Evolutionary conservation across 1,284 basidiomycete species (phyloP).

Genomic region (Cryptococcus sp.): DNA sequence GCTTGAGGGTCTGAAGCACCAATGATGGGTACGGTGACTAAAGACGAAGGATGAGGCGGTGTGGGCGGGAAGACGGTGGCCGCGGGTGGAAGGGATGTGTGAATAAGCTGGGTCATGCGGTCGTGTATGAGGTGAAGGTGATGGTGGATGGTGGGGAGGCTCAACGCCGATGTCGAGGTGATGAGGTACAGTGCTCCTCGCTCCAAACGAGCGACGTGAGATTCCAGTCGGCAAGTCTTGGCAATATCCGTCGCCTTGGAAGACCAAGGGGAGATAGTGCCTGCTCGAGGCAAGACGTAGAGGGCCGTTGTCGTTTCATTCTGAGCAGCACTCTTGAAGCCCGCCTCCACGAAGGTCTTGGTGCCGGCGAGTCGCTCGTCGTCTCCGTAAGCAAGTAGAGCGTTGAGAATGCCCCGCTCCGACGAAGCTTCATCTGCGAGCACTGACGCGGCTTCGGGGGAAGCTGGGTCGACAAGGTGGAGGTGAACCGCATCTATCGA

Average conservation of each 20-base stretch:
- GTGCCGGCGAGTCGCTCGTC: constrained; percentile 54
- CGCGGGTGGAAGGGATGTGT: constrained; percentile 63
- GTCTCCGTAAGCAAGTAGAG: constrained; percentile 86
- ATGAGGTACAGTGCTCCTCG: constrained; percentile 77
- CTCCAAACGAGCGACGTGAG: constrained; percentile 75
- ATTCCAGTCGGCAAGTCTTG: constrained; percentile 75
- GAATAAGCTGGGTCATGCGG: constrained; percentile 89
- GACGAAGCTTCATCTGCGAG: constrained; percentile 58
- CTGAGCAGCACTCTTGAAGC: constrained; percentile 45
- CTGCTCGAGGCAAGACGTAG: constrained; percentile 76
- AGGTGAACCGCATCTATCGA: constrained; percentile 82
- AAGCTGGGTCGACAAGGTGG: constrained; percentile 75
- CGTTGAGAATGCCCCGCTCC: constrained; percentile 64
- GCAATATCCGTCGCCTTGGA: constrained; percentile 97
- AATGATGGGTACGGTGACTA: constrained; percentile 67
- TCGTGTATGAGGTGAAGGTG: constrained; percentile 79
- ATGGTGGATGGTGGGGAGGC: constrained; percentile 50
- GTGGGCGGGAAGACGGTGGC: constrained; percentile 68
- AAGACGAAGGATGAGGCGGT: constrained; percentile 62
- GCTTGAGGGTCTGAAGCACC: constrained; percentile 57
- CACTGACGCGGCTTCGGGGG: constrained; percentile 57
- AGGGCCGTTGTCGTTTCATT: constrained; percentile 59
- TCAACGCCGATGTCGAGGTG: constrained; percentile 55
- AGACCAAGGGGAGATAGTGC: constrained; percentile 90
- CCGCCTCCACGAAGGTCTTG: constrained; percentile 38